phyloP scores from a whole-genome alignment of 2,329 filamentous ascomycete species.

The Byssochlamys sp. region DNA sequence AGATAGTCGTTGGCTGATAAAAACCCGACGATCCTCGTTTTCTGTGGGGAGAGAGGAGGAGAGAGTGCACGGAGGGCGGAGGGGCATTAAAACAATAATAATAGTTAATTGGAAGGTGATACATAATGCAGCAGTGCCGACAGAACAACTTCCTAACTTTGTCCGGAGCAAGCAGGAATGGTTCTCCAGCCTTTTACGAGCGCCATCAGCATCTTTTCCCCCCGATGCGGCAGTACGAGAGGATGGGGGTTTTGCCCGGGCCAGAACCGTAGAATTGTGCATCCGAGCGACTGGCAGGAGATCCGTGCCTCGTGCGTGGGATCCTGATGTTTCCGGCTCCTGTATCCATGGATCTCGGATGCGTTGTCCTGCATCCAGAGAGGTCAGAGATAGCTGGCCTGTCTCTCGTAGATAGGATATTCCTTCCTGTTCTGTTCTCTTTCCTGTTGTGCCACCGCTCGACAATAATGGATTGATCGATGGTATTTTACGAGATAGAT shows the following conservation, averaged over 20 bases:
- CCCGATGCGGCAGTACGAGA: neutral
- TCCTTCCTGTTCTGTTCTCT: neutral
- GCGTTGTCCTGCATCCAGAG: neutral
- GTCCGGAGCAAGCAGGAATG: neutral
- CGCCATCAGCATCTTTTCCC: neutral
- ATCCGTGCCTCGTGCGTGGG: neutral
- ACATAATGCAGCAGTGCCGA: neutral
- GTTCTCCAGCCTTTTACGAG: neutral
- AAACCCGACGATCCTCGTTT: no score
- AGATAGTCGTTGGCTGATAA: no score
- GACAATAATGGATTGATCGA: neutral
- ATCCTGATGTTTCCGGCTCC: neutral
- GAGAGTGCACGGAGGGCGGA: neutral
- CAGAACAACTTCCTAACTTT: neutral
- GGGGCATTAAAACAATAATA: neutral
- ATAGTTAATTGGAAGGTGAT: no score
- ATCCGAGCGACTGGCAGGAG: neutral
- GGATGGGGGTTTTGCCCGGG: neutral
- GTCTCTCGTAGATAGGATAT: neutral
- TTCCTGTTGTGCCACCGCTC: neutral
- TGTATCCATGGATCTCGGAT: neutral
- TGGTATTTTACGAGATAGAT: neutral
- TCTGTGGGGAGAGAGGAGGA: neutral
- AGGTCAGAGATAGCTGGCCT: neutral
- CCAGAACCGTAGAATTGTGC: neutral